Percentiles rank a stretch among this genome's conserved stretches.
phyloP scores from a whole-genome alignment of 1,284 basidiomycete species.

The Puccinia coronata region DNA sequence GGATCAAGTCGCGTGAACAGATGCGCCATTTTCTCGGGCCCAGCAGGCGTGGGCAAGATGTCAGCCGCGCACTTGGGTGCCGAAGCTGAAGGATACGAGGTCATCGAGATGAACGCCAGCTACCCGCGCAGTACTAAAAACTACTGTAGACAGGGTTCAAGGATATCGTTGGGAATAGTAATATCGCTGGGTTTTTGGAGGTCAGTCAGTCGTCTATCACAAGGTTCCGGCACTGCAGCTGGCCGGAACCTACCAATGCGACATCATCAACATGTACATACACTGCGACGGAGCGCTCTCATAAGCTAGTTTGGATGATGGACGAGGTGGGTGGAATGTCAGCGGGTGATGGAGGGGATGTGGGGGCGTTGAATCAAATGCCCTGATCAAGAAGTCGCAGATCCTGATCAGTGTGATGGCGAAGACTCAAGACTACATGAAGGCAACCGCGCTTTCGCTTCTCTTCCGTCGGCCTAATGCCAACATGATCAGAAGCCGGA shows the following conservation, averaged over 20 bases:
- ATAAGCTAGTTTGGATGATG: conserved; percentile 89
- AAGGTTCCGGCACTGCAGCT: not conserved
- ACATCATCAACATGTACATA: not conserved
- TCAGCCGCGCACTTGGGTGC: conserved; percentile 92
- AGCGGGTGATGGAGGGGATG: conserved; percentile 91
- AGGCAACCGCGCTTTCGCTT: conserved; percentile 72
- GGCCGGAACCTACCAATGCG: not conserved
- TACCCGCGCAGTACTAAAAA: conserved; percentile 94
- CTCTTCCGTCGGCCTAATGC: conserved; percentile 78
- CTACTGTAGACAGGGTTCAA: conserved; percentile 73
- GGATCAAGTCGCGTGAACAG: too few species aligned
- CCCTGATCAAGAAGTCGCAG: conserved; percentile 89
- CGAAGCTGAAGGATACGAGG: conserved; percentile 80
- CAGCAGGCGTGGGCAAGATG: conserved; percentile 97
- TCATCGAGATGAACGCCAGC: conserved; percentile 94
- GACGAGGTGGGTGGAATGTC: conserved; percentile 99
- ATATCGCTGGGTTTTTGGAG: conserved; percentile 42
- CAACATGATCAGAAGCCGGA: conserved; percentile 73
- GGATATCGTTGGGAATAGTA: conserved; percentile 55
- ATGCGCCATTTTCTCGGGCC: conserved; percentile 84
- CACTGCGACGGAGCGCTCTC: conserved; percentile 60
- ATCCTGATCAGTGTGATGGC: conserved; percentile 98
- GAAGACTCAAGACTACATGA: conserved; percentile 90
- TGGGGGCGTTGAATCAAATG: conserved; percentile 88
- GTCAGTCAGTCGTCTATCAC: conserved; percentile 9